Base-by-base conservation (phyloP, 129 eudicot species). In the Logfia minima region DNA sequence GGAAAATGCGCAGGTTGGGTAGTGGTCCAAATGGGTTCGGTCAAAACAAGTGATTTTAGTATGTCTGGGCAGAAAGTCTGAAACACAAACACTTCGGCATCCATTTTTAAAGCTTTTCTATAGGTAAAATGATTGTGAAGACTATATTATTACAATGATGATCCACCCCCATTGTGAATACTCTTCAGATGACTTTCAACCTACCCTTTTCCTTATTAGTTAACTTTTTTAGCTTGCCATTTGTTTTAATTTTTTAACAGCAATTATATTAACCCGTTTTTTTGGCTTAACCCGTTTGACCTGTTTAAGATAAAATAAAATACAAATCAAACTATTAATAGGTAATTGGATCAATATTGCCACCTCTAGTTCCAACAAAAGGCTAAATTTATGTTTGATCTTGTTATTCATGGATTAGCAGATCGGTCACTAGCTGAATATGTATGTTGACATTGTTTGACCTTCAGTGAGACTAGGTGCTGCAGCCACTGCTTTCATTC, bases 401-500 rank as follows among this genome's bases (percentile, higher is more conserved):
- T 31, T 26, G 31, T 10, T 43, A n/a, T 68, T 41, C 9, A 41
- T 70, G 4, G 4, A 66, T 31, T 66, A 4, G 23, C 23, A 17
- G 31, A 43, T 66, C 48, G 22, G 34, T 8, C 23, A 6, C 23
- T 28, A 31, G 43, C 23, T 31, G 45, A 65, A 66, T 37, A 4
- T 3, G 3, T 67, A 26, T 67, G 9, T 9, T 67, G 53, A 67
- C 6, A 17, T 16, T 80, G 43, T 48, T 70, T 55, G 24, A 34
- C 69, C 59, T 80, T 24, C 97, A 90, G 97, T 90, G 75, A 87
- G 91, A 84, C 69, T 90, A 31, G 92, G 92, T 71, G 97, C 98
- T 75, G 92, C 94, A 32, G 96, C 95, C 41, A 92, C 96, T 6
- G 96, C 97, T 74, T 85, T 85, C 35, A 64, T 93, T 35, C 98